Conservation (phyloP, 2,329 filamentous ascomycete genomes). For the Penicillium capsulatum region DNA sequence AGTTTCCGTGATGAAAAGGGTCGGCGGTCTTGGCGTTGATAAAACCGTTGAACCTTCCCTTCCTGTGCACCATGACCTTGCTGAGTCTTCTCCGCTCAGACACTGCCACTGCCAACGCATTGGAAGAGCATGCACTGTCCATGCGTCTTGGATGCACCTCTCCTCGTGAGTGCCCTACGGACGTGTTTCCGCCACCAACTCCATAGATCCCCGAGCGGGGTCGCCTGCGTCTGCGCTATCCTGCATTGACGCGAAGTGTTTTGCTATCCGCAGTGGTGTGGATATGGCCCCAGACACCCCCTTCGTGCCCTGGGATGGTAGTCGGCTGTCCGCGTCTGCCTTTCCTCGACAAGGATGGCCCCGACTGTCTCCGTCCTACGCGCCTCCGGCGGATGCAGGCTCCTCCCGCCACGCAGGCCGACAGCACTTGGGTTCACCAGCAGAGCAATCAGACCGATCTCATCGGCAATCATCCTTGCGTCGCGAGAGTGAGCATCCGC, state of each 20-base stretch:
- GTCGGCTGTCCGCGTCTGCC: constrained; percentile 29
- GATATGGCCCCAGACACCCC: constrained; percentile 35
- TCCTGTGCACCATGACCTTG: neutral
- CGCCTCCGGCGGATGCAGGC: constrained; percentile 21
- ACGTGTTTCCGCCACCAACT: constrained; percentile 9
- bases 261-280: constrained; percentile 9
- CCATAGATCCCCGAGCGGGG: constrained; percentile 15
- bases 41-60: neutral
- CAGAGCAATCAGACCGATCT: constrained; percentile 31
- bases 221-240: constrained; percentile 16
- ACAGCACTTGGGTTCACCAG: constrained; percentile 23
- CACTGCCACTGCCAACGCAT: constrained; percentile 18
- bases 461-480: constrained; percentile 32
- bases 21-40: neutral
- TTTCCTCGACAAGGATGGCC: constrained; percentile 31
- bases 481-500: constrained; percentile 28
- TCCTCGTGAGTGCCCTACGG: constrained; percentile 15
- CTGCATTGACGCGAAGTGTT: constrained; percentile 10
- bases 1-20: neutral
- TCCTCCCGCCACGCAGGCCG: constrained; percentile 23
- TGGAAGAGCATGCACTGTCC: constrained; percentile 8
- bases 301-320: constrained; percentile 25
- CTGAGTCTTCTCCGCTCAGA: constrained; percentile 4
- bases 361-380: constrained; percentile 25
- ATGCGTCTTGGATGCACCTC: constrained; percentile 21